Percentiles rank a stretch among this genome's conserved stretches.
Conservation (phyloP, 805 yeast species). For the Vanderwaltozyma polyspora region DNA sequence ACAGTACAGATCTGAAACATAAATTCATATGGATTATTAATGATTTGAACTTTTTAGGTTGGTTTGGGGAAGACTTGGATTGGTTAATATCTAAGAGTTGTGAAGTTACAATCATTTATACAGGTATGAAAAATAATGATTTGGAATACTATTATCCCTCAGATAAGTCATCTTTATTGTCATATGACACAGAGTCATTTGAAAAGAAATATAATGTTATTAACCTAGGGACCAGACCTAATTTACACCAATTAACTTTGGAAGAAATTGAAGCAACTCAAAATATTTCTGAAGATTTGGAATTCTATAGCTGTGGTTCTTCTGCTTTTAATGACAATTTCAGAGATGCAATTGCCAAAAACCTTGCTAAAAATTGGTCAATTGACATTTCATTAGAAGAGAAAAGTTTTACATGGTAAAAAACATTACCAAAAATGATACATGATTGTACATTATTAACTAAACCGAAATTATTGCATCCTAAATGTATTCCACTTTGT, state of each 20-base stretch:
- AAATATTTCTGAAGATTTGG: conserved; percentile 34
- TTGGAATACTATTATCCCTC: conserved; percentile 3
- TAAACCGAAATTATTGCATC: too few species aligned
- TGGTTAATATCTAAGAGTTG: conserved; percentile 23
- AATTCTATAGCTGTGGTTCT: conserved; percentile 55
- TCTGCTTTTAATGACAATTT: conserved; percentile 45
- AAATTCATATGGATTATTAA: conserved; percentile 57
- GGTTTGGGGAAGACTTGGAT: conserved; percentile 37
- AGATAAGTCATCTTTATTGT: not conserved
- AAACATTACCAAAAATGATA: not conserved
- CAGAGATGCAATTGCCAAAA: conserved; percentile 36
- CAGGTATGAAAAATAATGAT: conserved; percentile 4
- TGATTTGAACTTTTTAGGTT: conserved; percentile 37
- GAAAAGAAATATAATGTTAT: conserved; percentile 7
- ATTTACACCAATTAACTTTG: conserved; percentile 30
- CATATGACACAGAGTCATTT: not conserved
- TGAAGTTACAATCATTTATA: conserved; percentile 12
- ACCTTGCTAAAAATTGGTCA: conserved; percentile 21
- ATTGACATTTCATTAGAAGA: conserved; percentile 25
- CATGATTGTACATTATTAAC: too few species aligned
- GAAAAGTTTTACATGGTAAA: conserved; percentile 27
- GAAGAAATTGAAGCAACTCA: conserved; percentile 25
- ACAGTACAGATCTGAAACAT: conserved; percentile 15
- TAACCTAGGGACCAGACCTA: conserved; percentile 36
- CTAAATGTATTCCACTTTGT: too few species aligned